Evolutionary conservation across 83 land plant genomes (phyloP), one percentile per base, ranked within the genome.

Genomic region (Isoetes engelmannii): DNA sequence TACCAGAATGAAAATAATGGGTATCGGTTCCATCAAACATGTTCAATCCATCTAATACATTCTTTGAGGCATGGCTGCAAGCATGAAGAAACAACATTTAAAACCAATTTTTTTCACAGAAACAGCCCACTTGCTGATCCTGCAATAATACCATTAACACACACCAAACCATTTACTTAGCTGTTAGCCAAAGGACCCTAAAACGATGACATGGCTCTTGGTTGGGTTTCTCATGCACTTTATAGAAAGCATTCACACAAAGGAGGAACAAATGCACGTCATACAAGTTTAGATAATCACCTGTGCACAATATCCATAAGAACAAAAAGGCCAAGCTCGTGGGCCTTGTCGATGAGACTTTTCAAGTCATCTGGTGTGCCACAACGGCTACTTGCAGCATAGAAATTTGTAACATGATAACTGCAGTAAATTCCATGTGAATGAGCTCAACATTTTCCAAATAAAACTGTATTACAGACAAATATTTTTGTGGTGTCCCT

Each of bases 231-330:
- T 28, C 37, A 28, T 28, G 37, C 37, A 28, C 37, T 28, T 28
- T 28, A 28, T 28, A 28, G 37, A 28, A 28, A 28, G 37, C 37
- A 28, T 28, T 28, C 55, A 51, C 55, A 64, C 15, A 41, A 67
- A 8, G 47, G 53, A 15, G 15, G 21, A 54, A 69, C 6, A 55
- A 65, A 69, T 5, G 9, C 1, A 8, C 4, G 65, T 44, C 20
- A n/a, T 20, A 4, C 42, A 9, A 59, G 70, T 61, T 9, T 0
- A 12, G 47, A 18, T 45, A 63, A n/a, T 51, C 65, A 88, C 97
- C 97, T 91, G 68, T 91, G 97, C 47, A 91, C 97, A 69, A 91
- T 84, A 79, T 91, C 97, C 97, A 91, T 91, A 15, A 91, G 85
- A 43, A 91, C 97, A 77, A 86, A 67, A 19, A 91, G 58, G 21